Evolutionary conservation across 225 moss, liverwort and hornwort genomes (phyloP), one percentile per base, ranked within the genome.

Genomic region (Polytrichum commune): DNA sequence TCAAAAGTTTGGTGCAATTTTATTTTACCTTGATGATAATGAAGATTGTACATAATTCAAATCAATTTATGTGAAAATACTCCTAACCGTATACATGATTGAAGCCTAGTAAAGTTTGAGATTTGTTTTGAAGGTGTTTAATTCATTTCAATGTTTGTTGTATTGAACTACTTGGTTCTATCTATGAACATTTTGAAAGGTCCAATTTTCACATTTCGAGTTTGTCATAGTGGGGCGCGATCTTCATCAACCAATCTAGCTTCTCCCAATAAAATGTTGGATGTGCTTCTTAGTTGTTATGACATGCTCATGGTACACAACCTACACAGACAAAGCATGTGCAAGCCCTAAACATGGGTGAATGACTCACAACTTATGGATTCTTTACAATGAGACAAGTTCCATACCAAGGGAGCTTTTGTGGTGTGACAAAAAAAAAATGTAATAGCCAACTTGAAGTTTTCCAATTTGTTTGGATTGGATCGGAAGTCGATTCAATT

Each of bases 341-440:
- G 13, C 13, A 55, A 55, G 10, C 55, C 86, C 85, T 56, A 83
- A 89, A 66, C 83, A 86, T 74, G 89, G 89, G 76, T 89, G 89
- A 29, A 85, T 81, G 4, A n/a, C 77, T 69, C 4, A 89, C 85
- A 18, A 72, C 77, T 55, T 89, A 85, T 46, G 85, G 89, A 32
- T 85, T 89, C 62, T 89, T 89, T 23, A n/a, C n/a, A n/a, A n/a
- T n/a, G n/a, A n/a, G n/a, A n/a, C n/a, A n/a, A n/a, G n/a, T n/a
- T n/a, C n/a, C n/a, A n/a, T n/a, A n/a, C n/a, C n/a, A n/a, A n/a
- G n/a, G n/a, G 60, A 86, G 76, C 46, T 86, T 89, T 27, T n/a
- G 83, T 81, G 1, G 86, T 86, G 68, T 86, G 86, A 77, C 86
- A 86, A 68, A 86, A 89, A 69, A 83, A 89, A 55, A 79, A 89